These are phyloP conservation scores for Nigrospora oryzae DNA, from an alignment of 2,329 filamentous ascomycete species.

Conservation along the genomic window DNA sequence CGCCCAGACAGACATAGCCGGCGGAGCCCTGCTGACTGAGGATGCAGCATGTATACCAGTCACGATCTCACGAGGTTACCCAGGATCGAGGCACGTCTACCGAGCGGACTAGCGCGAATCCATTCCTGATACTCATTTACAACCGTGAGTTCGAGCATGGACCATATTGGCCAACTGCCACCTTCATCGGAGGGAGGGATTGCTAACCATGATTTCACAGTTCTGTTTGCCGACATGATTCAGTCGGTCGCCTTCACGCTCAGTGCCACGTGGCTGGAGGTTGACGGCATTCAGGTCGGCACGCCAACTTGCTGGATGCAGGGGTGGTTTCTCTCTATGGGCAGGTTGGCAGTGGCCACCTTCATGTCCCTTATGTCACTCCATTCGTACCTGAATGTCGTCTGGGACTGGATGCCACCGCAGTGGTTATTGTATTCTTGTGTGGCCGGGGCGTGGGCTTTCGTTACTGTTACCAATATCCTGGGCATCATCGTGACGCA, in stretches of 20 bases:
- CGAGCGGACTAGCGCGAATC: neutral
- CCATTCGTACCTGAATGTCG: slow-evolving; percentile 57
- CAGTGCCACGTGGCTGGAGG: slow-evolving; percentile 46
- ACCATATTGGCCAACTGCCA: too few relatives aligned
- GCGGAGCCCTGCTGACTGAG: neutral
- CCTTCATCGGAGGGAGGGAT: too few relatives aligned
- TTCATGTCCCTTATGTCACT: slow-evolving; percentile 59
- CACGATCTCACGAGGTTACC: too few relatives aligned
- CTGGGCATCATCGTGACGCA: slow-evolving; percentile 36
- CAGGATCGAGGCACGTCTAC: neutral
- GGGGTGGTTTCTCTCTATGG: slow-evolving; percentile 60
- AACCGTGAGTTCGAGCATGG: neutral
- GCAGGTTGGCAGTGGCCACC: slow-evolving; percentile 57
- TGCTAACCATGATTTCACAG: too few relatives aligned
- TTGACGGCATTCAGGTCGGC: slow-evolving; percentile 43
- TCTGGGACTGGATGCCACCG: slow-evolving; percentile 43
- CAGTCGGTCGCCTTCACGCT: slow-evolving; percentile 54
- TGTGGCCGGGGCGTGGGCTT: slow-evolving; percentile 46
- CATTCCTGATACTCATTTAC: slow-evolving; percentile 1
- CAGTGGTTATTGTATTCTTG: slow-evolving; percentile 38
- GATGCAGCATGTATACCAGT: neutral
- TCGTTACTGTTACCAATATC: slow-evolving; percentile 48
- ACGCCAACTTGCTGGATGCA: slow-evolving; percentile 50
- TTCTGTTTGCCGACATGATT: slow-evolving; percentile 50
- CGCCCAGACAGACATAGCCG: neutral